Evolutionary conservation across 1,284 basidiomycete species (phyloP), one percentile per base, ranked within the genome.

Genomic region (Peniophora sp.): DNA sequence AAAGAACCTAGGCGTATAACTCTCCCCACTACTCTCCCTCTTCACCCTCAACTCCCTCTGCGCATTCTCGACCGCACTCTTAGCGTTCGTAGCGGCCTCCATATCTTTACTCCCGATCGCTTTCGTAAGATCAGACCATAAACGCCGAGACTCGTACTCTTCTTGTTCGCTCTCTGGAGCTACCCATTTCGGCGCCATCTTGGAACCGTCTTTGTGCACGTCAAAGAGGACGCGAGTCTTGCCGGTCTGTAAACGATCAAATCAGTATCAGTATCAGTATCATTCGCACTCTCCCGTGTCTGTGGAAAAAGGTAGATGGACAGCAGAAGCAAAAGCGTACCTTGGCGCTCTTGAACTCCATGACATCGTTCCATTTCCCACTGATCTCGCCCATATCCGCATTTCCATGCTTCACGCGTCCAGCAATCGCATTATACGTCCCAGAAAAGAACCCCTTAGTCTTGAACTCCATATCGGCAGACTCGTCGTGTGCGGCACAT

Each of bases 381-480:
- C 78, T 79, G 22, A 99, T 72, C 61, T 98, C 94, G 10, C 95
- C 96, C 16, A 90, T 72, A 2, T 92, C 85, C n/a, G 67, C 69
- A 39, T 68, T 65, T n/a, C 75, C 73, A 53, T 75, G 78, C 56
- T 84, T 85, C 57, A 98, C 79, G 56, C 84, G 83, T 27, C 95
- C 97, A 3, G 79, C 68, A 53, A 99, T 84, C 22, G 86, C 83
- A 64, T 99, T 99, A 73, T 99, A 98, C 23, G 89, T 89, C 16
- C 96, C 96, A 1, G 92, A 94, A 66, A 97, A 97, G 78, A 96
- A 99, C 22, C 96, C 96, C 81, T 97, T 98, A 22, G 93, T 97
- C 76, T 98, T 99, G 76, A 99, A 99, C 60, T 97, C 94, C 39
- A 99, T 73, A 63, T 97, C 93, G 56, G 89, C 90, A 45, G 67